Percentiles rank a stretch among this genome's conserved stretches.
phyloP scores from a whole-genome alignment of 202 grass and related monocot species.

The Panicum hallii region DNA sequence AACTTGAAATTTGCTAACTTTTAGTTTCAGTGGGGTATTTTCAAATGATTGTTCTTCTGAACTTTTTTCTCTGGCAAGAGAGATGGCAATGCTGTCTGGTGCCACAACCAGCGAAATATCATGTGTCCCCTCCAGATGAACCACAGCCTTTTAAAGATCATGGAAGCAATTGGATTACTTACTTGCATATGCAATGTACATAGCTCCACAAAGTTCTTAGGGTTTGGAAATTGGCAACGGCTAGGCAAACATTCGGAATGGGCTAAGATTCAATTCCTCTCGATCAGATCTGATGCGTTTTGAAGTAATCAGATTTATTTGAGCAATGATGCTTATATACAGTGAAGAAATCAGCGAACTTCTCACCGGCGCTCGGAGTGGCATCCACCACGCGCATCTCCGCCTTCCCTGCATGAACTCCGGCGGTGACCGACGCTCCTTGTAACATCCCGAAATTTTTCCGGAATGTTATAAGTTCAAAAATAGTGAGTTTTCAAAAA shows the following conservation, averaged over 20 bases:
- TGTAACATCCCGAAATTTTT: too few species aligned
- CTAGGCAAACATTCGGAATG: neutral
- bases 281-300: neutral
- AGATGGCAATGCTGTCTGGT: constrained; percentile 49
- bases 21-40: constrained; percentile 59
- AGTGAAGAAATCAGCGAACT: neutral
- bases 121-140: neutral
- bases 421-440: too few species aligned
- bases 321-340: neutral
- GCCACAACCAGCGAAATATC: neutral
- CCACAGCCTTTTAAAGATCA: neutral
- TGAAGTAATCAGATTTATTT: neutral
- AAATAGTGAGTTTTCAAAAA: too few species aligned
- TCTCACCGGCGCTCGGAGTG: neutral
- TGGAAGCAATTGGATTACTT: neutral
- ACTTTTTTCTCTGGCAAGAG: constrained; percentile 65
- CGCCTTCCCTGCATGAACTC: too few species aligned
- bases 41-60: constrained; percentile 55
- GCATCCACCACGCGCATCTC: too few species aligned
- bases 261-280: neutral
- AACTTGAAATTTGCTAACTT: constrained; percentile 37
- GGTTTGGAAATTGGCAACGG: neutral
- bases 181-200: neutral
- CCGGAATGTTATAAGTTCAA: too few species aligned
- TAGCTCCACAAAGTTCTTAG: neutral